phyloP scores from a whole-genome alignment of 2,329 filamentous ascomycete species.

The Phyllosticta ampelicida region DNA sequence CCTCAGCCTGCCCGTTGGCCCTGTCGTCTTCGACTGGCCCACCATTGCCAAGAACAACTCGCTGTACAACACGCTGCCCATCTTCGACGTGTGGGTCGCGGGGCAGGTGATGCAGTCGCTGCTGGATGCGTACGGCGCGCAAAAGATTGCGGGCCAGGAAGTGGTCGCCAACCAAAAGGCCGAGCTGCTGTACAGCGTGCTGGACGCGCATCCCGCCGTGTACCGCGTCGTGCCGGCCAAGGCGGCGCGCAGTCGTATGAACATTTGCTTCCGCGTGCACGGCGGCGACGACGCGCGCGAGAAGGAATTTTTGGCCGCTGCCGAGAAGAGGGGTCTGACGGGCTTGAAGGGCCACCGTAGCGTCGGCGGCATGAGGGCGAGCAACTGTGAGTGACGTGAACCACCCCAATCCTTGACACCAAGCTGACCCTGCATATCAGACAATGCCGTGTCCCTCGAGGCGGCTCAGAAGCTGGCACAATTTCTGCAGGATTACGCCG shows the following conservation, averaged over 20 bases:
- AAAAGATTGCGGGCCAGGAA: conserved; percentile 68
- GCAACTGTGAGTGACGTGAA: conserved; percentile 49
- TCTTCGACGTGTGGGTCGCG: conserved; percentile 87
- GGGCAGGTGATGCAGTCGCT: conserved; percentile 79
- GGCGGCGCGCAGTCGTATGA: conserved; percentile 74
- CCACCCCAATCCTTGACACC: neutral
- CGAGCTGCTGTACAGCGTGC: conserved; percentile 58
- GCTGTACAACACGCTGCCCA: conserved; percentile 89
- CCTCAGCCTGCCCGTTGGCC: conserved; percentile 65
- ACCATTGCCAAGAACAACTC: conserved; percentile 87
- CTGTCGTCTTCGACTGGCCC: conserved; percentile 72
- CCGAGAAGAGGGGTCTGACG: conserved; percentile 55
- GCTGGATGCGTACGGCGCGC: conserved; percentile 50
- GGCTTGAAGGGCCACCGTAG: conserved; percentile 83
- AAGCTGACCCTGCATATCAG: conserved; percentile 18
- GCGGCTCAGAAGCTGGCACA: conserved; percentile 56
- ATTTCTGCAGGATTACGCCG: conserved; percentile 52
- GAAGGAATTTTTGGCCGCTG: conserved; percentile 67
- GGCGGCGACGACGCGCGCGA: conserved; percentile 59
- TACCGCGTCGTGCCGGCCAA: conserved; percentile 73
- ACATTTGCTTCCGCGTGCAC: conserved; percentile 79
- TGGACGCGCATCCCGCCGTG: conserved; percentile 62
- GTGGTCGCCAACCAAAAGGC: conserved; percentile 65
- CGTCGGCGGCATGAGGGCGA: conserved; percentile 75
- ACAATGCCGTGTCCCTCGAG: conserved; percentile 67